Conservation (phyloP, 345 rosid genomes). For the Triadica sebifera region DNA sequence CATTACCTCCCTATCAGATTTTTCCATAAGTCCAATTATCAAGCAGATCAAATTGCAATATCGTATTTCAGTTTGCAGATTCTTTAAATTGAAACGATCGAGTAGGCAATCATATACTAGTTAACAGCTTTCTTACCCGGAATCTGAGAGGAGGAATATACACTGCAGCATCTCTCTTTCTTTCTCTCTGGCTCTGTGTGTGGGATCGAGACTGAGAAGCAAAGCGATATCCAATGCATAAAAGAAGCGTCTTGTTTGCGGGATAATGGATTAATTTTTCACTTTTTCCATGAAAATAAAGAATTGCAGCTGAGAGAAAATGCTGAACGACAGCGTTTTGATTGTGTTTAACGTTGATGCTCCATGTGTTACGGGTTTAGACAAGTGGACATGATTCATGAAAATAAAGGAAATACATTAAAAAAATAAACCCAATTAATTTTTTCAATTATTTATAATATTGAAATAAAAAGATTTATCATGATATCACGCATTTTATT, state of each 20-base stretch:
- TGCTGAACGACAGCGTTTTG: not conserved
- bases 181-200: not conserved
- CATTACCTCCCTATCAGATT: conserved; percentile 71
- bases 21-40: not conserved
- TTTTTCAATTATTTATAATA: not conserved
- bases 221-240: not conserved
- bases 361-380: no score
- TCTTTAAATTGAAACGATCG: conserved; percentile 9
- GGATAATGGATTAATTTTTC: not conserved
- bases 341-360: no score
- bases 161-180: conserved; percentile 75
- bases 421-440: no score
- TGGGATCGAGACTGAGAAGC: conserved; percentile 6
- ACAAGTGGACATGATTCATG: no score
- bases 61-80: no score
- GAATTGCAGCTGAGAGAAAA: not conserved
- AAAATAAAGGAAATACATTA: not conserved
- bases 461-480: no score
- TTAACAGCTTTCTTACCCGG: conserved; percentile 50
- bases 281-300: not conserved
- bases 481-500: no score
- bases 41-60: conserved; percentile 7
- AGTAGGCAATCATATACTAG: not conserved
- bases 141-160: conserved; percentile 88
- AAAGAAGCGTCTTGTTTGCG: not conserved